phyloP scores from a whole-genome alignment of 495 filamentous ascomycete genomes.

The Trichoderma virens region DNA sequence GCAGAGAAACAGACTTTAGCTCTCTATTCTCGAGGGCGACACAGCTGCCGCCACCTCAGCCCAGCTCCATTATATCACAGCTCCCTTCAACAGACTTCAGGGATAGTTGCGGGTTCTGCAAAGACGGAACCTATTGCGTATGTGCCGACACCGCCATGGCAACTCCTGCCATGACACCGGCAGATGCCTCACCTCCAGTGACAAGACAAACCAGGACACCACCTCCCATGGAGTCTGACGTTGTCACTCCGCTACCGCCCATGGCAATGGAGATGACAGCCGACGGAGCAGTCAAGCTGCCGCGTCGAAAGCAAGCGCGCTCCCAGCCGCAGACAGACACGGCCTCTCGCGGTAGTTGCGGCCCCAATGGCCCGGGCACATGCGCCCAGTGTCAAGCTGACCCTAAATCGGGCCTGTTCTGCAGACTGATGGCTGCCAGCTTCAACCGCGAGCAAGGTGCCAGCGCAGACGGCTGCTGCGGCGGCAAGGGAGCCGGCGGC shows the following conservation, averaged over 20 bases:
- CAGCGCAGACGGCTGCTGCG: conserved; percentile 44
- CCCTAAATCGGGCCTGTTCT: conserved; percentile 76
- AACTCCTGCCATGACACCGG: conserved; percentile 23
- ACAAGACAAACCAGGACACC: conserved; percentile 53
- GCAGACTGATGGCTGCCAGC: conserved; percentile 70
- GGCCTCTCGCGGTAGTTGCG: conserved; percentile 31
- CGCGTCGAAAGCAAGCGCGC: conserved; percentile 20
- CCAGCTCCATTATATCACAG: conserved; percentile 5
- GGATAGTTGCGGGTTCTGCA: conserved; percentile 83
- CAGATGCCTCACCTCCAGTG: conserved; percentile 37
- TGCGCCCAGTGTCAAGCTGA: conserved; percentile 73
- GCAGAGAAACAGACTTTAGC: conserved; percentile 68
- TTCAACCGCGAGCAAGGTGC: conserved; percentile 31
- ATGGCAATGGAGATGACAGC: conserved; percentile 41
- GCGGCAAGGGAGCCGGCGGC: conserved; percentile 24
- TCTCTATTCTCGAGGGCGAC: conserved; percentile 45
- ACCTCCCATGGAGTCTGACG: conserved; percentile 61
- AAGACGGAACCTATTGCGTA: conserved; percentile 74
- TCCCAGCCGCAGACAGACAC: not conserved
- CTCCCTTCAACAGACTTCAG: conserved; percentile 14
- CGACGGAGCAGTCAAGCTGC: conserved; percentile 42
- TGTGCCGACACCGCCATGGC: conserved; percentile 51
- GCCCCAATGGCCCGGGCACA: conserved; percentile 67
- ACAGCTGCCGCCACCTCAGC: not conserved
- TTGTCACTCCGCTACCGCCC: conserved; percentile 23